phyloP scores from a whole-genome alignment of 768 basidiomycete species.

The Russula virescens region DNA sequence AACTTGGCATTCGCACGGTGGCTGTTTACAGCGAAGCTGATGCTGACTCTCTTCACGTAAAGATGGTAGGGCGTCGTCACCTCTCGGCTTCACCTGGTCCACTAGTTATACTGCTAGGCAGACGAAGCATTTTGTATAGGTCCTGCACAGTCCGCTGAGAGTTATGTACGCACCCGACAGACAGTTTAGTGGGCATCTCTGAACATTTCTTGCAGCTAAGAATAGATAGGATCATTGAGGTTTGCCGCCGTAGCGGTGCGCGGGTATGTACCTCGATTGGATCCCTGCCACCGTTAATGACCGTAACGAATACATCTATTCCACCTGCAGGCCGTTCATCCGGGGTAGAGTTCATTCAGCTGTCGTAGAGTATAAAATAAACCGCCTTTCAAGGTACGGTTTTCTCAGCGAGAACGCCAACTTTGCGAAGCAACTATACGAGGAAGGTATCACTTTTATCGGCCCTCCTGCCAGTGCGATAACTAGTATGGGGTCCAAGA shows the following conservation, averaged over 20 bases:
- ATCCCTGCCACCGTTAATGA: neutral
- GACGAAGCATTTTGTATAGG: slow-evolving; percentile 69
- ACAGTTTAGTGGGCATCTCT: neutral
- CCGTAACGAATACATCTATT: neutral
- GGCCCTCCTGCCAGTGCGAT: slow-evolving; percentile 88
- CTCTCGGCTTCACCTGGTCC: neutral
- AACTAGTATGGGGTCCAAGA: slow-evolving; percentile 92
- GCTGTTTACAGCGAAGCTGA: slow-evolving; percentile 92
- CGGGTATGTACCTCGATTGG: slow-evolving; percentile 46
- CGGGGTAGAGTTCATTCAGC: slow-evolving; percentile 49
- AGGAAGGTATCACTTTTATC: slow-evolving; percentile 82
- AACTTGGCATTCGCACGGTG: slow-evolving; percentile 85
- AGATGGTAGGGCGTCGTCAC: slow-evolving; percentile 45
- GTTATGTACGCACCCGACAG: slow-evolving; percentile 59
- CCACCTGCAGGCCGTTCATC: slow-evolving; percentile 72
- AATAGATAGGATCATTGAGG: slow-evolving; percentile 83
- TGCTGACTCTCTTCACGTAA: slow-evolving; percentile 71
- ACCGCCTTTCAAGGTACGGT: slow-evolving; percentile 56
- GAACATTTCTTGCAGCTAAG: slow-evolving; percentile 47
- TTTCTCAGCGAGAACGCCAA: slow-evolving; percentile 89
- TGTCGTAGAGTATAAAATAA: neutral
- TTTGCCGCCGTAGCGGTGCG: slow-evolving; percentile 75
- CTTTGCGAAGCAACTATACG: slow-evolving; percentile 69
- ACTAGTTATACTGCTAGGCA: slow-evolving; percentile 34
- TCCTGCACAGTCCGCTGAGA: slow-evolving; percentile 81